Evolutionary conservation across 78 protist genomes (phyloP).

Genomic region (Dictyostelium purpureum): DNA sequence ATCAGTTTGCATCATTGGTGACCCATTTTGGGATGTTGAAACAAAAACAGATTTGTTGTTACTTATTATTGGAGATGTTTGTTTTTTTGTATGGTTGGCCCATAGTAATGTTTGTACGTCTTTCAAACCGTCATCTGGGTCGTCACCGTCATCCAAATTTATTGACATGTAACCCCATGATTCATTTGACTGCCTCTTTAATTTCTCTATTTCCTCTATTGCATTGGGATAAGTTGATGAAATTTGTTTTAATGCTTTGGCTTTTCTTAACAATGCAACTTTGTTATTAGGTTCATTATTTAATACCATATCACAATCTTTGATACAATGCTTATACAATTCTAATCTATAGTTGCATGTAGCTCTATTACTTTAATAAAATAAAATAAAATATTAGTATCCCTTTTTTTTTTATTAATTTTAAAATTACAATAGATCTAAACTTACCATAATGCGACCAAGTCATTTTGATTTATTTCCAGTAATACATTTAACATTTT

Average conservation of each 20-base stretch:
- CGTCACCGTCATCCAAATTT: background rate
- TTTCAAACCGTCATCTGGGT: background rate
- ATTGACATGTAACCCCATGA: constrained; percentile 28
- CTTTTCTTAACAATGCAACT: background rate
- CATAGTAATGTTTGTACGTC: too few relatives aligned
- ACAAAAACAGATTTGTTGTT: too few relatives aligned
- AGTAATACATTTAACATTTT: background rate
- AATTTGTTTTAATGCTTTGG: background rate
- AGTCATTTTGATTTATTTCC: background rate
- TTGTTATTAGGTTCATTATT: constrained; percentile 2
- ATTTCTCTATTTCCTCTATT: background rate
- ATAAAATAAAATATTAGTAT: background rate
- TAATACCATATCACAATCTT: constrained; percentile 48
- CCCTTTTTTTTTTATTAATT: too few relatives aligned
- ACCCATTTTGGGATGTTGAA: too few relatives aligned
- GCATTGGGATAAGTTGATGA: background rate
- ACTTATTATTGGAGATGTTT: too few relatives aligned
- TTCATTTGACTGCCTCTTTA: background rate
- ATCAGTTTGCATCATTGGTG: too few relatives aligned
- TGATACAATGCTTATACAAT: constrained; percentile 35
- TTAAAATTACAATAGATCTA: background rate
- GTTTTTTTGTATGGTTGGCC: too few relatives aligned
- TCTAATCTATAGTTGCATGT: constrained; percentile 55
- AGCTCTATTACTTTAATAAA: constrained; percentile 59
- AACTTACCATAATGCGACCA: constrained; percentile 40